phyloP scores from a whole-genome alignment of 225 moss, liverwort and hornwort species.

The Sphagnum contortum region DNA sequence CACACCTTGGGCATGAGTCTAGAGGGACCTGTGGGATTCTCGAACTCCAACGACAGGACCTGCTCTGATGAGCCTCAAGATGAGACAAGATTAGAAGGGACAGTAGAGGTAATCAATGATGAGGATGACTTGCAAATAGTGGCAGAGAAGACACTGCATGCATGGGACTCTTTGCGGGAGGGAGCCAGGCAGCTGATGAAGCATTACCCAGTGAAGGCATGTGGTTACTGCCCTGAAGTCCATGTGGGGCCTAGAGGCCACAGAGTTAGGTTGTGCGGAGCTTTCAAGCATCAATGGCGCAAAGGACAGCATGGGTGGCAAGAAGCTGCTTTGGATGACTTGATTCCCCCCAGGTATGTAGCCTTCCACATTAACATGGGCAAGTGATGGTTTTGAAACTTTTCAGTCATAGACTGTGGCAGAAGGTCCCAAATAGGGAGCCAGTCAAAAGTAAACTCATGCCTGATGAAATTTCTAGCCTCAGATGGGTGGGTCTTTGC shows the following conservation, averaged over 20 bases:
- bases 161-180: constrained; percentile 60
- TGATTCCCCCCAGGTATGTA: constrained; percentile 69
- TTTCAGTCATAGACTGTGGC: too few species aligned
- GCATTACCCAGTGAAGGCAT: constrained; percentile 63
- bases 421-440: too few species aligned
- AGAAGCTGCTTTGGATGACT: constrained; percentile 82
- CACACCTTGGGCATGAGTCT: neutral
- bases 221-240: constrained; percentile 91
- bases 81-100: neutral
- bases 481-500: too few species aligned
- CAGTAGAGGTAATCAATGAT: constrained; percentile 24
- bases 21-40: neutral
- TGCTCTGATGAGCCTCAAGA: constrained; percentile 1
- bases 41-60: neutral
- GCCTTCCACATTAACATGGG: neutral
- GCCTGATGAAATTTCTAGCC: too few species aligned
- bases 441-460: too few species aligned
- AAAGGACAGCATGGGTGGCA: constrained; percentile 99
- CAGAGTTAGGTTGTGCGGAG: constrained; percentile 70
- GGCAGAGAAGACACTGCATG: constrained; percentile 65
- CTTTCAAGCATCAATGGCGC: constrained; percentile 98
- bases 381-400: too few species aligned
- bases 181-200: constrained; percentile 55
- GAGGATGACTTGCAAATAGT: constrained; percentile 60
- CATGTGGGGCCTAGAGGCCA: constrained; percentile 90